phyloP scores from a whole-genome alignment of 1,284 basidiomycete genomes.

The Austroboletus olivaceoglutinosus region DNA sequence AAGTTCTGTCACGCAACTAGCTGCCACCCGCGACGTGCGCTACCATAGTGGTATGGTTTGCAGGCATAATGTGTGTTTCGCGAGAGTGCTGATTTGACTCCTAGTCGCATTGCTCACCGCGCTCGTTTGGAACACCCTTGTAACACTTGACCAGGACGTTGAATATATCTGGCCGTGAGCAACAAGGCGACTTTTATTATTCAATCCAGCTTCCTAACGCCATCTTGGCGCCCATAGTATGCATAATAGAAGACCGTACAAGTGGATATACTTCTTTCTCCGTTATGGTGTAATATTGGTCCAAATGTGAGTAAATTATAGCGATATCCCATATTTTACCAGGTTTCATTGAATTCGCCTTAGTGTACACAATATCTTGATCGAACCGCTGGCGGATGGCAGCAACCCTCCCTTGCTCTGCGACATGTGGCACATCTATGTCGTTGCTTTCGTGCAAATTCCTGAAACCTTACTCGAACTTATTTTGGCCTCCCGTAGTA shows the following conservation, averaged over 20 bases:
- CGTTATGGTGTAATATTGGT: constrained; percentile 15
- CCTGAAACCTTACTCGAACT: constrained; percentile 15
- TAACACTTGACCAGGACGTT: not conserved
- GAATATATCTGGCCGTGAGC: constrained; percentile 9
- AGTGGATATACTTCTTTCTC: constrained; percentile 25
- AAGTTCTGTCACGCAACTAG: not conserved
- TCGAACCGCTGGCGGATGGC: constrained; percentile 10
- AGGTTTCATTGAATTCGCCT: not conserved
- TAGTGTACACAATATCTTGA: constrained; percentile 16
- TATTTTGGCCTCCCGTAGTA: constrained; percentile 19
- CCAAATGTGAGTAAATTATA: constrained; percentile 13
- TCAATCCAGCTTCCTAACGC: too few species aligned
- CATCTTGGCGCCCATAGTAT: constrained; percentile 12
- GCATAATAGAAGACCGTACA: constrained; percentile 14
- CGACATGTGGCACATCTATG: constrained; percentile 12
- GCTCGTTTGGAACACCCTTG: not conserved
- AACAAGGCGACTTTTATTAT: not conserved
- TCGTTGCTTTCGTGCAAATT: constrained; percentile 4
- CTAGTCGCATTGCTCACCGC: not conserved
- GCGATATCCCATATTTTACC: not conserved
- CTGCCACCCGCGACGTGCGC: not conserved
- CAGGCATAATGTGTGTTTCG: too few species aligned
- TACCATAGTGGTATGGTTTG: not conserved
- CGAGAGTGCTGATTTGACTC: not conserved
- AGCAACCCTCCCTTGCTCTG: constrained; percentile 15